These are phyloP conservation scores for Pseudonitzschia multistriata DNA, from an alignment of 108 stramenopile species.

Conservation along the genomic window DNA sequence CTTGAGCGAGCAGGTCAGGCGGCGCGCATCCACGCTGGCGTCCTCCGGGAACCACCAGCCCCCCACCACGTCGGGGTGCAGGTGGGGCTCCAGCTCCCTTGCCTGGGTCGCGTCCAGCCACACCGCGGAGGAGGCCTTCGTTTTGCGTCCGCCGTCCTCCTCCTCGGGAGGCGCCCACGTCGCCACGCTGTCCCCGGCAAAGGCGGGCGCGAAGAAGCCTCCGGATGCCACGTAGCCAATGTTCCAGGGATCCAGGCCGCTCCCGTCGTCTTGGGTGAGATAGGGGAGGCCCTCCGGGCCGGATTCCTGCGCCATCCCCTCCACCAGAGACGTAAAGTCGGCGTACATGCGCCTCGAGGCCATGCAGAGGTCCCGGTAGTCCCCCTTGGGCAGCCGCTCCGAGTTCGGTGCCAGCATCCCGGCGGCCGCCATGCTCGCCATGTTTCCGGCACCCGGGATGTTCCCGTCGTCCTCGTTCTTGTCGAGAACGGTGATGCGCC, in stretches of 20 bases:
- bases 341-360: constrained; percentile 66
- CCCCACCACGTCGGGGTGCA: constrained; percentile 77
- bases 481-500: constrained; percentile 74
- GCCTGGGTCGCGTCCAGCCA: constrained; percentile 88
- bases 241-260: constrained; percentile 52
- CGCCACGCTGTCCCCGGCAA: constrained; percentile 86
- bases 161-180: constrained; percentile 79
- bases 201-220: constrained; percentile 91
- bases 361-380: constrained; percentile 82
- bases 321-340: constrained; percentile 65
- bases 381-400: constrained; percentile 83
- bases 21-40: constrained; percentile 88
- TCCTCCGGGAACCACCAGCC: constrained; percentile 97
- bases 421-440: constrained; percentile 73
- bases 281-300: constrained; percentile 57
- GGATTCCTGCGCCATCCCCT: constrained; percentile 59
- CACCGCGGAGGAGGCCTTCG: constrained; percentile 30
- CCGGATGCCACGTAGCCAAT: constrained; percentile 83
- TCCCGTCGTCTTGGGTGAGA: constrained; percentile 20
- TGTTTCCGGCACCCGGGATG: constrained; percentile 10
- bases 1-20: constrained; percentile 64
- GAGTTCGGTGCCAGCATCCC: constrained; percentile 88
- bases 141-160: constrained; percentile 4
- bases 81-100: constrained; percentile 78
- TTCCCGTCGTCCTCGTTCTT: constrained; percentile 31